Percentiles rank a stretch among this genome's conserved stretches.
phyloP scores from a whole-genome alignment of 2,329 filamentous ascomycete genomes.

The Penicillium occitanis region DNA sequence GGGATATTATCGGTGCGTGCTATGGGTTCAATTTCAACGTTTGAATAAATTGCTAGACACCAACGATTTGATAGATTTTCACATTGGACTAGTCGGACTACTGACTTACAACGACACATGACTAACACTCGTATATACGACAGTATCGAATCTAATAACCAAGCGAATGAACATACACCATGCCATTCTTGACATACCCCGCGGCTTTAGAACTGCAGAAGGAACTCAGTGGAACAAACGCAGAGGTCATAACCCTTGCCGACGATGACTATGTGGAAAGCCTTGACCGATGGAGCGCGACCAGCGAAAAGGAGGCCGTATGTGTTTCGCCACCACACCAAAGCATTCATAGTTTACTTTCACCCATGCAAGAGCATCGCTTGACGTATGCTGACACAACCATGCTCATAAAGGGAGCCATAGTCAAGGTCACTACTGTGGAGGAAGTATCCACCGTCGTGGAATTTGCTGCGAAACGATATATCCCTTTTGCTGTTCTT shows the following conservation, averaged over 20 bases:
- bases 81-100: background rate
- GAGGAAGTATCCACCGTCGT: slow-evolving; percentile 11
- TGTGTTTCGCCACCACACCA: slow-evolving; percentile 4
- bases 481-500: slow-evolving; percentile 32
- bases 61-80: background rate
- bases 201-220: slow-evolving; percentile 1
- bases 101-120: background rate
- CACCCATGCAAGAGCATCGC: slow-evolving; percentile 1
- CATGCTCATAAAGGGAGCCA: slow-evolving; percentile 9
- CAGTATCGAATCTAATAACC: background rate
- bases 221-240: slow-evolving; percentile 6
- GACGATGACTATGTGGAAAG: slow-evolving; percentile 6
- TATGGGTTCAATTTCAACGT: background rate
- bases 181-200: slow-evolving; percentile 12
- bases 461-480: slow-evolving; percentile 18
- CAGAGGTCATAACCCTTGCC: slow-evolving; percentile 6
- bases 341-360: background rate
- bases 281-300: slow-evolving; percentile 9
- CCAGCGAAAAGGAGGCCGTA: slow-evolving; percentile 10
- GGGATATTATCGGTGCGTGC: background rate
- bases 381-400: slow-evolving; percentile 7
- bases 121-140: background rate
- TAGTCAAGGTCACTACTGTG: slow-evolving; percentile 7
- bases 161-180: background rate
- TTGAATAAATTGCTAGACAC: background rate